These are phyloP conservation scores for Rosa persica DNA, from an alignment of 306 rosid genomes.

Conservation along the genomic window DNA sequence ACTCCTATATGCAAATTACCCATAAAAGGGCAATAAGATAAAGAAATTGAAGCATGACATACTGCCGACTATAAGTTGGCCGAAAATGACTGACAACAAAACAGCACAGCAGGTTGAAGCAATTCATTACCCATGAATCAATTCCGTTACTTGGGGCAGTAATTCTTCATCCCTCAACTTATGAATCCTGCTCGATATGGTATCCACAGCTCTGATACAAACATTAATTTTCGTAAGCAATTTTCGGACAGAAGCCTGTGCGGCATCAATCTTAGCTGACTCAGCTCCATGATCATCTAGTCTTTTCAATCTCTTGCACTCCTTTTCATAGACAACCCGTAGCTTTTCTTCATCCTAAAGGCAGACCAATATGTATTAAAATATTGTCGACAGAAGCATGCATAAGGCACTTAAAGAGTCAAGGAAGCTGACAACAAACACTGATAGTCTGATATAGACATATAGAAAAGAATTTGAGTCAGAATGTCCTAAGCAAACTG, in stretches of 20 bases:
- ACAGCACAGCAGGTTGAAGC: conserved; percentile 17
- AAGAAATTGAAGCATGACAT: not conserved
- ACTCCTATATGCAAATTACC: not conserved
- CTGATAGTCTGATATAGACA: no score
- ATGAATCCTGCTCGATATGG: conserved; percentile 73
- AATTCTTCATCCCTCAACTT: conserved; percentile 87
- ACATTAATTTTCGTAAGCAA: conserved; percentile 78
- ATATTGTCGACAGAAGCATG: conserved; percentile 16
- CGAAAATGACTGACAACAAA: not conserved
- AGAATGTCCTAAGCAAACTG: not conserved
- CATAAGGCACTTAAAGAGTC: not conserved
- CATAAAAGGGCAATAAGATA: not conserved
- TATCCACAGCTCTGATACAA: conserved; percentile 74
- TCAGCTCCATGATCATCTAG: conserved; percentile 91
- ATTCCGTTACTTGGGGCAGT: conserved; percentile 81
- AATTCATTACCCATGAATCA: conserved; percentile 81
- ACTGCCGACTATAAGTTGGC: not conserved
- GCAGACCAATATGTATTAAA: conserved; percentile 24
- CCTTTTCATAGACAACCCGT: conserved; percentile 71
- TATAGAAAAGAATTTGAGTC: not conserved
- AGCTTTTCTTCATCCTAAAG: conserved; percentile 88
- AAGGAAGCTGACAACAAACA: not conserved
- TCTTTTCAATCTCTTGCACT: conserved; percentile 72
- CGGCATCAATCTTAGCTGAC: conserved; percentile 76
- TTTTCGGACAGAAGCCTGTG: conserved; percentile 68